Percentiles rank a stretch among this genome's conserved stretches.
Conservation (phyloP, 2,329 filamentous ascomycete genomes). For the Aspergillus uvarum region DNA sequence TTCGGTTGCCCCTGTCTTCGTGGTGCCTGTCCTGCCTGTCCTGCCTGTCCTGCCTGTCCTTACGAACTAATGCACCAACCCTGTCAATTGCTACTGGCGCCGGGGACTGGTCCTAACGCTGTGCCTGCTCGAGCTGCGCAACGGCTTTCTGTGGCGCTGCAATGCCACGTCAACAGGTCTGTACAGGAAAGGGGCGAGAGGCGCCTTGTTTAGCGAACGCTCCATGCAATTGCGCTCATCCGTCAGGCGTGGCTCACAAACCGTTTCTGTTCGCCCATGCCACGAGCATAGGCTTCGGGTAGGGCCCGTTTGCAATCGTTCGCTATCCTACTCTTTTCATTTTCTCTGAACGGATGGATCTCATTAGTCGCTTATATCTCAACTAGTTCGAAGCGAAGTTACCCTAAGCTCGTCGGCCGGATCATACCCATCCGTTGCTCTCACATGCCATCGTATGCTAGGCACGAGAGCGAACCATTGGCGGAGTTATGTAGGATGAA, state of each 20-base stretch:
- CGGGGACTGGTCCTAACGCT: not conserved
- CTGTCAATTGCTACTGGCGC: not conserved
- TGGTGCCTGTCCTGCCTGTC: not conserved
- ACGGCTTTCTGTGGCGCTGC: constrained; percentile 1
- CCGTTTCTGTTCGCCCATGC: not conserved
- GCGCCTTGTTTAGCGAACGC: not conserved
- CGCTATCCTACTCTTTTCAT: not conserved
- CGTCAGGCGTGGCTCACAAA: not conserved
- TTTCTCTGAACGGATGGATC: not conserved
- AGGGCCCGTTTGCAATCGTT: not conserved
- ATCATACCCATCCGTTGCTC: not conserved
- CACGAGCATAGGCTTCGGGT: not conserved
- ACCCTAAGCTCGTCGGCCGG: not conserved
- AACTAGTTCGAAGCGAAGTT: not conserved
- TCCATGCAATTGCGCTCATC: not conserved
- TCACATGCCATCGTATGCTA: not conserved
- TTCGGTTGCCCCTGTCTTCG: not conserved
- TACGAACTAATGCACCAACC: not conserved
- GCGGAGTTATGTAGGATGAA: not conserved
- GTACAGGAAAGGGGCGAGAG: not conserved
- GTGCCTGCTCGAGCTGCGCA: not conserved
- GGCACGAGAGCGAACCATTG: not conserved
- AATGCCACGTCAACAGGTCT: constrained; percentile 1
- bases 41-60: not conserved
- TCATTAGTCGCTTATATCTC: not conserved